Evolutionary conservation across 164 flowering plant genomes (phyloP).

Genomic region (Cinnamomum chago): DNA sequence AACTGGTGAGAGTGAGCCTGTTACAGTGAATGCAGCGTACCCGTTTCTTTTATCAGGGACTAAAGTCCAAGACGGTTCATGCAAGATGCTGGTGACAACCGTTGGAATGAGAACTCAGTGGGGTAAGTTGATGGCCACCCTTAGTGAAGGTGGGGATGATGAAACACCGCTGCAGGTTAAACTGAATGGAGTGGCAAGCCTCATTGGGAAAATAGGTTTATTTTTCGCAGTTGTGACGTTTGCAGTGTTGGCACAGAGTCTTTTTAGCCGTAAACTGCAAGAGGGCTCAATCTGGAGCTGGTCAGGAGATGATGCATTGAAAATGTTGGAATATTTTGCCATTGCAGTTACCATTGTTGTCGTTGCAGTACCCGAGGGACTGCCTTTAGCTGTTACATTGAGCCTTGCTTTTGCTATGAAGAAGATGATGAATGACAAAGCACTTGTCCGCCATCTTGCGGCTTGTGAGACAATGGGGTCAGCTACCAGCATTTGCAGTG

Average conservation of each 20-base stretch:
- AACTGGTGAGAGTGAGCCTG: slow-evolving; percentile 90
- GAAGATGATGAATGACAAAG: slow-evolving; percentile 97
- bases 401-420: slow-evolving; percentile 99
- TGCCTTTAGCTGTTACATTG: slow-evolving; percentile 89
- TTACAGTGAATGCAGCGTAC: slow-evolving; percentile 43
- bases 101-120: slow-evolving; percentile 99
- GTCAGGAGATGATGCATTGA: slow-evolving; percentile 79
- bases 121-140: slow-evolving; percentile 96
- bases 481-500: slow-evolving; percentile 86
- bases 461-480: slow-evolving; percentile 99
- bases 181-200: slow-evolving; percentile 89
- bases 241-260: slow-evolving; percentile 80
- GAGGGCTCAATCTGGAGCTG: slow-evolving; percentile 65
- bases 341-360: slow-evolving; percentile 95
- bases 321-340: slow-evolving; percentile 82
- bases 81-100: slow-evolving; percentile 89
- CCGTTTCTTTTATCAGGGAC: slow-evolving; percentile 94
- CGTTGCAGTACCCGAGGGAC: slow-evolving; percentile 95
- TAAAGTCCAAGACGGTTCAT: slow-evolving; percentile 92
- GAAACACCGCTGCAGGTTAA: slow-evolving; percentile 97
- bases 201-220: slow-evolving; percentile 86
- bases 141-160: slow-evolving; percentile 95
- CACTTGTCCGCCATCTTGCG: slow-evolving; percentile 84
- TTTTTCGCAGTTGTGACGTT: slow-evolving; percentile 90
- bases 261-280: slow-evolving; percentile 50